Conservation (phyloP, 2,329 filamentous ascomycete genomes). For the Cadophora sp. region DNA sequence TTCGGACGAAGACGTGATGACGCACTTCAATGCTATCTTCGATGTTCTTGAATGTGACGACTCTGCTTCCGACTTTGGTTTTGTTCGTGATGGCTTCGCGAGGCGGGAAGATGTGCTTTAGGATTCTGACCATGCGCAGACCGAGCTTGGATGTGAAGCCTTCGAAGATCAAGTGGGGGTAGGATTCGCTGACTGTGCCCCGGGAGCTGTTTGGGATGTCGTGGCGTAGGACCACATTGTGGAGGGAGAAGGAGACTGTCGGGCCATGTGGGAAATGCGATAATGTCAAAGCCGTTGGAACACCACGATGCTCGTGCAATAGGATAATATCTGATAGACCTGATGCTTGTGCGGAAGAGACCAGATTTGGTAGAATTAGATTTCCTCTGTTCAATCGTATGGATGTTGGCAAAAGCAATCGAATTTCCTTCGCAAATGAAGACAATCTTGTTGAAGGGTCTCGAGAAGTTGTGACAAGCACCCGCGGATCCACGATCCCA, state of each 20-base stretch:
- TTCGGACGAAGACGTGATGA: constrained; percentile 93
- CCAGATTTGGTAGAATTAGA: constrained; percentile 83
- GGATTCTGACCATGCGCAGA: constrained; percentile 81
- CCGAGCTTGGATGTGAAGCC: constrained; percentile 86
- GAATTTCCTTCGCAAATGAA: constrained; percentile 93
- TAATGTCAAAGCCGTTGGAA: constrained; percentile 86
- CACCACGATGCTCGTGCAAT: constrained; percentile 91
- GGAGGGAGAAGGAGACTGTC: constrained; percentile 84
- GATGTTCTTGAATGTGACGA: constrained; percentile 94
- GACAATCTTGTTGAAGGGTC: constrained; percentile 83
- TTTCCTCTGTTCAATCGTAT: constrained; percentile 93
- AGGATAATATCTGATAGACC: constrained; percentile 86
- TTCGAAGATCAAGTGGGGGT: constrained; percentile 95
- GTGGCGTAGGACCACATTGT: constrained; percentile 90
- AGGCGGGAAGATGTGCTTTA: constrained; percentile 95
- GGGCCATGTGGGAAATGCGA: constrained; percentile 90
- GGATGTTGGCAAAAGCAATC: constrained; percentile 81
- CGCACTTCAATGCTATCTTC: constrained; percentile 94
- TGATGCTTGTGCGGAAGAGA: constrained; percentile 79
- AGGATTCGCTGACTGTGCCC: constrained; percentile 90
- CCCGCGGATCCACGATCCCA: constrained; percentile 88
- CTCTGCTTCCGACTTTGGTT: constrained; percentile 81
- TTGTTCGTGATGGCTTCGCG: constrained; percentile 75
- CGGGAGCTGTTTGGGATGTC: constrained; percentile 89
- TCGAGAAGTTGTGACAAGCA: constrained; percentile 89